Evolutionary conservation across 2,329 filamentous ascomycete genomes (phyloP).

Genomic region (Xylaria arbuscula): DNA sequence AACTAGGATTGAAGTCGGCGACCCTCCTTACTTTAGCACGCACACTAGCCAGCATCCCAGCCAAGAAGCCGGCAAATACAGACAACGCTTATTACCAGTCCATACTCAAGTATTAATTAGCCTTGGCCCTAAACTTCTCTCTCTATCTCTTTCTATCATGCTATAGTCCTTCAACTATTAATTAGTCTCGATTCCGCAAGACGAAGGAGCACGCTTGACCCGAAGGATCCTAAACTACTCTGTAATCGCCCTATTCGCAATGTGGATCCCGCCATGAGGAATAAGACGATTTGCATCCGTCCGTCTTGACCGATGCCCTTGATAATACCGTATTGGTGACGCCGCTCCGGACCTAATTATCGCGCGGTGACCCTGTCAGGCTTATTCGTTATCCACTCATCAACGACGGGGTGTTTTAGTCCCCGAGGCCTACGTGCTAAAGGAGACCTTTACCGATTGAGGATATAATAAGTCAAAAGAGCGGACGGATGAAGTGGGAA

Average conservation of each 20-base stretch:
- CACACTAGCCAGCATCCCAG: slow-evolving; percentile 13
- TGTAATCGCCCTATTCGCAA: slow-evolving; percentile 10
- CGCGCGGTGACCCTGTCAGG: slow-evolving; percentile 8
- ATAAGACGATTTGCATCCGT: slow-evolving; percentile 4
- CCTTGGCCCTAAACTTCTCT: slow-evolving; percentile 10
- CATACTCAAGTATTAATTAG: slow-evolving; percentile 15
- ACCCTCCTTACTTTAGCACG: slow-evolving; percentile 18
- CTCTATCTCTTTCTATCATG: background rate
- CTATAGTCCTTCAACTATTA: background rate
- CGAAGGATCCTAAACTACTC: slow-evolving; percentile 9
- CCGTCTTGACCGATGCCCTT: slow-evolving; percentile 19
- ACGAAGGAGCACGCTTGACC: slow-evolving; percentile 21
- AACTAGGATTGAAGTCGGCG: slow-evolving; percentile 30
- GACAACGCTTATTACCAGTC: slow-evolving; percentile 7
- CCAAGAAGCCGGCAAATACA: slow-evolving; percentile 12
- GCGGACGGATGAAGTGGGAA: background rate
- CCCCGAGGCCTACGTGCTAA: slow-evolving; percentile 13
- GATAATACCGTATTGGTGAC: slow-evolving; percentile 10
- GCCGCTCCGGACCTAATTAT: slow-evolving; percentile 1
- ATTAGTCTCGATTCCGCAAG: background rate
- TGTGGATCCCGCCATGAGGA: slow-evolving; percentile 31
- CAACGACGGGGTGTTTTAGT: slow-evolving; percentile 11
- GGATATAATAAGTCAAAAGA: slow-evolving; percentile 2
- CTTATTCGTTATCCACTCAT: slow-evolving; percentile 5
- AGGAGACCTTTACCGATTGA: background rate